Evolutionary conservation across 345 rosid genomes (phyloP).

Genomic region (Theobroma cacao): DNA sequence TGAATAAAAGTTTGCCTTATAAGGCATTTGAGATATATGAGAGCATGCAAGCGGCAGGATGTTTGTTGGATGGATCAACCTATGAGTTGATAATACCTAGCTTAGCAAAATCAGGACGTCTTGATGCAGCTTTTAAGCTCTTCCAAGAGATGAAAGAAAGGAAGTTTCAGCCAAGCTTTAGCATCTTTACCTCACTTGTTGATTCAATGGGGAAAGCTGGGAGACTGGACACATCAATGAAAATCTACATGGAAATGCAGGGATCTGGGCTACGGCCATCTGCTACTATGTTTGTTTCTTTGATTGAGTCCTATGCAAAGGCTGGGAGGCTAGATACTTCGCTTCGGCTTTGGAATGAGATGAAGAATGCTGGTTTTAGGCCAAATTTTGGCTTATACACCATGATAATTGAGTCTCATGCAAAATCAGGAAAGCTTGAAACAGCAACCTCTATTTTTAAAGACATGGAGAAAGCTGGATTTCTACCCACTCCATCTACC

Average conservation of each 20-base stretch:
- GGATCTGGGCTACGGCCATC: slow-evolving; percentile 76
- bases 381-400: slow-evolving; percentile 92
- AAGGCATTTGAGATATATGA: slow-evolving; percentile 97
- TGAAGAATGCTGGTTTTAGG: slow-evolving; percentile 76
- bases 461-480: slow-evolving; percentile 96
- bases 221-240: slow-evolving; percentile 87
- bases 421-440: slow-evolving; percentile 96
- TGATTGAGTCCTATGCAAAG: slow-evolving; percentile 84
- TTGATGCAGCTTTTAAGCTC: slow-evolving; percentile 88
- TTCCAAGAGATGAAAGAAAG: slow-evolving; percentile 90
- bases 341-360: slow-evolving; percentile 88
- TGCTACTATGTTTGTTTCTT: slow-evolving; percentile 77
- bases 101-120: slow-evolving; percentile 95
- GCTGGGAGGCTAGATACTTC: slow-evolving; percentile 93
- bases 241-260: slow-evolving; percentile 83
- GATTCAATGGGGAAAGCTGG: slow-evolving; percentile 99
- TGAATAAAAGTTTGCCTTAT: slow-evolving; percentile 83
- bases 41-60: slow-evolving; percentile 77
- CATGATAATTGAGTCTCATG: slow-evolving; percentile 83
- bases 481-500: slow-evolving; percentile 87
- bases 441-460: slow-evolving; percentile 74
- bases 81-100: slow-evolving; percentile 90
- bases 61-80: slow-evolving; percentile 68
- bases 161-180: slow-evolving; percentile 58
- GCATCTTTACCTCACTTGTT: slow-evolving; percentile 73